Evolutionary conservation across 164 flowering plant genomes (phyloP).

Genomic region (Dillenia suffruticosa): DNA sequence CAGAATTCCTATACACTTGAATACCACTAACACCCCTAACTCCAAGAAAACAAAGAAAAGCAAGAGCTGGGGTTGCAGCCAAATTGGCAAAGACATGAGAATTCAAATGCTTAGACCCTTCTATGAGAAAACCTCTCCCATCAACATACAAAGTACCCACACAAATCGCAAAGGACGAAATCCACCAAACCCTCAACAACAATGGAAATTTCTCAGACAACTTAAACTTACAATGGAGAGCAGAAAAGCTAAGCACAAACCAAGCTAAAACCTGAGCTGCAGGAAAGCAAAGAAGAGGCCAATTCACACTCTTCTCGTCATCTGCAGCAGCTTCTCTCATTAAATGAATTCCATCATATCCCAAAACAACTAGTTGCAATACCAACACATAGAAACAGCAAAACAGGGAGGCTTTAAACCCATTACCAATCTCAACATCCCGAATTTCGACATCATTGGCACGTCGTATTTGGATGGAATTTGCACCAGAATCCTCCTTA

Average conservation of each 20-base stretch:
- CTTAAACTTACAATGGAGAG: constrained; percentile 75
- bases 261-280: constrained; percentile 68
- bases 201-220: constrained; percentile 60
- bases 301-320: constrained; percentile 28
- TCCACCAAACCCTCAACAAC: constrained; percentile 86
- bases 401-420: constrained; percentile 47
- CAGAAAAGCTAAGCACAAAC: constrained; percentile 68
- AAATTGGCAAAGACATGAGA: constrained; percentile 77
- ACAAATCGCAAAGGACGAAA: constrained; percentile 60
- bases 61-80: constrained; percentile 70
- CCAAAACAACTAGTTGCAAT: constrained; percentile 61
- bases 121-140: constrained; percentile 39
- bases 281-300: constrained; percentile 53
- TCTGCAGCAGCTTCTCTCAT: constrained; percentile 31
- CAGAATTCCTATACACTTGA: constrained; percentile 46
- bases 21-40: constrained; percentile 75
- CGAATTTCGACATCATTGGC: constrained; percentile 29
- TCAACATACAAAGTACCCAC: constrained; percentile 65
- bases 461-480: constrained; percentile 19
- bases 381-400: constrained; percentile 77
- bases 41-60: constrained; percentile 70
- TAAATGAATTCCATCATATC: constrained; percentile 54
- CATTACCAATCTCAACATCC: constrained; percentile 39
- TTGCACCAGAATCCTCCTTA: constrained; percentile 45
- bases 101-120: constrained; percentile 45